phyloP scores from a whole-genome alignment of 73 alveolate genomes.

The Paramecium tetraurelia region DNA sequence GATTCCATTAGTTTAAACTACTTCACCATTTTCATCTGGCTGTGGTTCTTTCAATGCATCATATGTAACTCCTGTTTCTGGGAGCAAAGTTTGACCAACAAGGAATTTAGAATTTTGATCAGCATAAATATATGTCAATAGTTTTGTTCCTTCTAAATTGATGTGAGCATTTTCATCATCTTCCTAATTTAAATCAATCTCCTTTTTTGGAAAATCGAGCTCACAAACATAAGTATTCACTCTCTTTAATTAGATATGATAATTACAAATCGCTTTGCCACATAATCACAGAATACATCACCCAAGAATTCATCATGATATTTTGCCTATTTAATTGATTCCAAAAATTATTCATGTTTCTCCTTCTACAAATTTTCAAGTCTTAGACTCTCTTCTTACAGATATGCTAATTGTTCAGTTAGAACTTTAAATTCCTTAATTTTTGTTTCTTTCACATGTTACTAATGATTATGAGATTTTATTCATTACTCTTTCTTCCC shows the following conservation, averaged over 20 bases:
- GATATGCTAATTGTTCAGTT: conserved; percentile 28
- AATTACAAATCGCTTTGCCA: background rate
- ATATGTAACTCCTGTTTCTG: conserved; percentile 86
- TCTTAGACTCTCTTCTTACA: conserved; percentile 50
- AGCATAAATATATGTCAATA: conserved; percentile 78
- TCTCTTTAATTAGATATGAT: conserved; percentile 59
- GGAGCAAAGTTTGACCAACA: conserved; percentile 65
- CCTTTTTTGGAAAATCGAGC: conserved; percentile 51
- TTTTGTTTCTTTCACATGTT: conserved; percentile 63
- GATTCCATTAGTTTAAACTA: conserved; percentile 61
- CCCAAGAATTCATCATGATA: conserved; percentile 59
- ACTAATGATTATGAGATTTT: conserved; percentile 25
- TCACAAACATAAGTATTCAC: conserved; percentile 80
- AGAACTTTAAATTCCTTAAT: conserved; percentile 62
- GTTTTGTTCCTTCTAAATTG: conserved; percentile 78
- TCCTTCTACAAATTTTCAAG: conserved; percentile 24
- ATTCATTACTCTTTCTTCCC: conserved; percentile 28
- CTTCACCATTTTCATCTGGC: conserved; percentile 67
- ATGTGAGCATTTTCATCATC: conserved; percentile 95
- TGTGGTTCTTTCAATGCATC: conserved; percentile 72
- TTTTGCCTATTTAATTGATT: conserved; percentile 49
- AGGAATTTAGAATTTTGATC: conserved; percentile 67
- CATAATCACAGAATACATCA: background rate
- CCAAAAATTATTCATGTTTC: conserved; percentile 48
- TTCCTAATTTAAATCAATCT: conserved; percentile 62